Evolutionary conservation across 1,284 basidiomycete species (phyloP), one percentile per base, ranked within the genome.

Genomic region (Mrakiaceae sp.): DNA sequence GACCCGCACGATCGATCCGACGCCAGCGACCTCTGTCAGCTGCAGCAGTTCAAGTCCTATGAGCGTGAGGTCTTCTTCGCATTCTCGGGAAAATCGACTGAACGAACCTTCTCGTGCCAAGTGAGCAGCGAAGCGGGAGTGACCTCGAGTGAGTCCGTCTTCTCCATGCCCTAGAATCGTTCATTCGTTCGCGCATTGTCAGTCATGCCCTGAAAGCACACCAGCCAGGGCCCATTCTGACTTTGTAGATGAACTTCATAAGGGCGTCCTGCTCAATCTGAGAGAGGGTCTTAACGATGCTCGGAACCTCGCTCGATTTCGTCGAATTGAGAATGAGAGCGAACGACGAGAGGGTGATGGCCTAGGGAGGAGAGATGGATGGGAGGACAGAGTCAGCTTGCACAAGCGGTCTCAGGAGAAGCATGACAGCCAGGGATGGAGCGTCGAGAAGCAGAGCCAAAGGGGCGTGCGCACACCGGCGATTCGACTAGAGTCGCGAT

Each of bases 191-290:
- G n/a, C 3, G n/a, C 46, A n/a, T 10, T 27, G 7, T 8, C 14
- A 51, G 11, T 16, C n/a, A 16, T 8, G 43, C 16, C 14, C 12
- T 6, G 43, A 1, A 60, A 3, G 3, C 10, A n/a, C 8, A 16
- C 5, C 6, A 60, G 27, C 7, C 44, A 48, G 42, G 27, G 27
- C 12, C 51, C 11, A 14, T 46, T 67, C 74, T 58, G 52, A 74
- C 76, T 70, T 98, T 98, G 84, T 98, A 98, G 40, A 98, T 79
- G 74, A 96, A 98, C 75, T 96, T 97, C 95, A 98, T 98, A 65
- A 98, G 80, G 48, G 86, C 89, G 72, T 97, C 95, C 71, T 96
- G 91, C 68, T 88, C 81, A 58, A 90, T 86, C 67, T 84, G 82
- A 6, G 84, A 83, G 52, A 98, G 82, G 1, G 81, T 75, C 73